A percentile compares a stretch with the other conserved stretches of the same genome.
phyloP scores from a whole-genome alignment of 2,329 filamentous ascomycete species.

The Fusarium guadeloupense region DNA sequence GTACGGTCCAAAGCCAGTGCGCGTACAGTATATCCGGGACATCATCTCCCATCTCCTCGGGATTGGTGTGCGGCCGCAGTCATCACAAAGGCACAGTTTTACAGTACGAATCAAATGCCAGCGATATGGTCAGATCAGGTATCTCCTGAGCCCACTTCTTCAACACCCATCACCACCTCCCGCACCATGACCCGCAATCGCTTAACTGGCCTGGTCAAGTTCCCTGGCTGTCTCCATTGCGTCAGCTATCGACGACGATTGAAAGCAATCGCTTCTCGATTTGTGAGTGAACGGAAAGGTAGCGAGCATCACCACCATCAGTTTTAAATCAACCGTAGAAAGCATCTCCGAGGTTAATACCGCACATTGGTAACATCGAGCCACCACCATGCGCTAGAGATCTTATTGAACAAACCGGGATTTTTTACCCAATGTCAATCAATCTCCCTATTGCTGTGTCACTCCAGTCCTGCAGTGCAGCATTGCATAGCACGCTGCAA shows the following conservation, averaged over 20 bases:
- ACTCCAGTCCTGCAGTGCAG: constrained; percentile 13
- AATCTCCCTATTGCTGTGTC: constrained; percentile 25
- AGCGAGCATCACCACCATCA: constrained; percentile 8
- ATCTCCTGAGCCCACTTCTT: constrained; percentile 22
- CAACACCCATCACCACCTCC: constrained; percentile 35
- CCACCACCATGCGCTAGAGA: constrained; percentile 10
- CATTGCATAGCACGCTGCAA: constrained; percentile 16
- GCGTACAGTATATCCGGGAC: constrained; percentile 6
- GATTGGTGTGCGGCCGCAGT: neutral
- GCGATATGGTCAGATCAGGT: constrained; percentile 21
- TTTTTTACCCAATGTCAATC: constrained; percentile 33
- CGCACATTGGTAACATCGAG: constrained; percentile 1
- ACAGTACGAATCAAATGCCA: constrained; percentile 22
- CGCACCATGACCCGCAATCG: constrained; percentile 30
- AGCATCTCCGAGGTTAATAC: constrained; percentile 16
- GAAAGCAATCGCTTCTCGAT: constrained; percentile 15
- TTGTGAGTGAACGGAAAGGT: neutral
- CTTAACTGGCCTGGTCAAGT: constrained; percentile 21
- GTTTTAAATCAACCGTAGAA: constrained; percentile 5
- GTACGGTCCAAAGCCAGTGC: constrained; percentile 22
- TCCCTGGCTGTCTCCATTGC: constrained; percentile 32
- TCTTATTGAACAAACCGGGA: constrained; percentile 22
- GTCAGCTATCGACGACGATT: constrained; percentile 27
- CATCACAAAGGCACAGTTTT: neutral
- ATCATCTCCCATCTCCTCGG: neutral